Conservation (phyloP, 2,329 filamentous ascomycete genomes). For the Epichloe hybrida region DNA sequence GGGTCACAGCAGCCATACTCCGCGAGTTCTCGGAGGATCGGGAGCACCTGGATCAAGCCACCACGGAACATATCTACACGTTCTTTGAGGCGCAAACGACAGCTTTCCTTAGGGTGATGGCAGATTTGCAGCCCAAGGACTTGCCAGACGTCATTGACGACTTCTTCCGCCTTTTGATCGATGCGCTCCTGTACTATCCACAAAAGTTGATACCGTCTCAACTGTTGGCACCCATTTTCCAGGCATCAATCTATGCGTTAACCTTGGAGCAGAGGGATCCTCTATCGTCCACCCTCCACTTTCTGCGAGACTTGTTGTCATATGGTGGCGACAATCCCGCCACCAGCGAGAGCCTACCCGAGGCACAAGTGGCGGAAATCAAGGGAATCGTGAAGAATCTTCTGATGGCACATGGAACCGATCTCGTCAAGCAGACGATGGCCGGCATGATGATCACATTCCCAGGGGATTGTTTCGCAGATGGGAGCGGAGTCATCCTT, state of each 20-base stretch:
- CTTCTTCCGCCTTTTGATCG: slow-evolving; percentile 86
- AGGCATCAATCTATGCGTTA: slow-evolving; percentile 75
- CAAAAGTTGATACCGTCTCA: slow-evolving; percentile 67
- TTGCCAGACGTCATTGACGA: slow-evolving; percentile 82
- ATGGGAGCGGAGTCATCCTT: slow-evolving; percentile 85
- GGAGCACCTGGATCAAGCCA: slow-evolving; percentile 69
- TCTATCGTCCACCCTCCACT: slow-evolving; percentile 81
- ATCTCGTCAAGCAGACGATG: slow-evolving; percentile 75
- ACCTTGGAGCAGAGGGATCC: slow-evolving; percentile 86
- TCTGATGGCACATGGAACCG: slow-evolving; percentile 55
- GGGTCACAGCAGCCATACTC: slow-evolving; percentile 89
- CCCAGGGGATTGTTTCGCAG: slow-evolving; percentile 86
- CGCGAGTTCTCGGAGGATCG: slow-evolving; percentile 89
- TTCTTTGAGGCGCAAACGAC: slow-evolving; percentile 93
- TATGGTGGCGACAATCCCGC: slow-evolving; percentile 70
- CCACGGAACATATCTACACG: slow-evolving; percentile 74
- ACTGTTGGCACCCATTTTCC: slow-evolving; percentile 70
- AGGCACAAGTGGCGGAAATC: slow-evolving; percentile 53
- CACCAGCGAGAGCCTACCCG: slow-evolving; percentile 42
- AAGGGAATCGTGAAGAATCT: slow-evolving; percentile 61
- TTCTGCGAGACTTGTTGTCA: slow-evolving; percentile 77
- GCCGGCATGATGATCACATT: slow-evolving; percentile 99
- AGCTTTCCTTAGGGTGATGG: slow-evolving; percentile 79
- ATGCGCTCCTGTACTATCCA: slow-evolving; percentile 87
- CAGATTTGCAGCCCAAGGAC: slow-evolving; percentile 61